Conservation (phyloP, 495 filamentous ascomycete genomes). For the Aspergillus cristatus region DNA sequence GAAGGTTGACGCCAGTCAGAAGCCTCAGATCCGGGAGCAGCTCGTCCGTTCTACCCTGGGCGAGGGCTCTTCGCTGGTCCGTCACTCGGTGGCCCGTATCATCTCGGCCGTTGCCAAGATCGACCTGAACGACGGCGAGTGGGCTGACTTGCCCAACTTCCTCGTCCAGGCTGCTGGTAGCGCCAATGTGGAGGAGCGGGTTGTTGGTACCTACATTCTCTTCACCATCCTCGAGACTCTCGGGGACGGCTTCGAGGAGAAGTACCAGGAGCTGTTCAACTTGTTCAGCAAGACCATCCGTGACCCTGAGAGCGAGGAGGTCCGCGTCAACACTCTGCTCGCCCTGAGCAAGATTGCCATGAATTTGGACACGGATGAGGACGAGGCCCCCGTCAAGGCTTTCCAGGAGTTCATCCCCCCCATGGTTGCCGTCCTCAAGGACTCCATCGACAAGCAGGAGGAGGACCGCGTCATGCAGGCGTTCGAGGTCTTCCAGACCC, state of each 20-base stretch:
- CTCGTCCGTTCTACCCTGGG: slow-evolving; percentile 73
- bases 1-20: slow-evolving; percentile 51
- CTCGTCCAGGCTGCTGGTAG: slow-evolving; percentile 65
- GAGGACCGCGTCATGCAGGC: slow-evolving; percentile 80
- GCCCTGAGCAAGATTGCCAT: slow-evolving; percentile 85
- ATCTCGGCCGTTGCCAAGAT: slow-evolving; percentile 79
- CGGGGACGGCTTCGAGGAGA: slow-evolving; percentile 67
- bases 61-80: slow-evolving; percentile 62
- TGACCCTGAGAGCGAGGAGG: slow-evolving; percentile 83
- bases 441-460: slow-evolving; percentile 63
- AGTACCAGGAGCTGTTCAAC: slow-evolving; percentile 65
- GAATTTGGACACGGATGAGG: slow-evolving; percentile 77
- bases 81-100: slow-evolving; percentile 80
- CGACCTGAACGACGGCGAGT: slow-evolving; percentile 80
- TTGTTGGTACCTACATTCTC: slow-evolving; percentile 86
- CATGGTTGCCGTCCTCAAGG: slow-evolving; percentile 86
- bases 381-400: slow-evolving; percentile 56
- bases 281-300: slow-evolving; percentile 82
- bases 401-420: slow-evolving; percentile 72
- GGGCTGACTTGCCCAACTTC: slow-evolving; percentile 69
- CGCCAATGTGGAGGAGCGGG: slow-evolving; percentile 65
- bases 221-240: slow-evolving; percentile 83
- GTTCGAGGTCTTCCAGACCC: slow-evolving; percentile 96
- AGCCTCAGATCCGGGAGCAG: slow-evolving; percentile 67
- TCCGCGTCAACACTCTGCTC: slow-evolving; percentile 89